A percentile compares a stretch with the other conserved stretches of the same genome.
These are phyloP conservation scores for Gastrolobium bilobum DNA, from an alignment of 306 rosid species.

Conservation along the genomic window DNA sequence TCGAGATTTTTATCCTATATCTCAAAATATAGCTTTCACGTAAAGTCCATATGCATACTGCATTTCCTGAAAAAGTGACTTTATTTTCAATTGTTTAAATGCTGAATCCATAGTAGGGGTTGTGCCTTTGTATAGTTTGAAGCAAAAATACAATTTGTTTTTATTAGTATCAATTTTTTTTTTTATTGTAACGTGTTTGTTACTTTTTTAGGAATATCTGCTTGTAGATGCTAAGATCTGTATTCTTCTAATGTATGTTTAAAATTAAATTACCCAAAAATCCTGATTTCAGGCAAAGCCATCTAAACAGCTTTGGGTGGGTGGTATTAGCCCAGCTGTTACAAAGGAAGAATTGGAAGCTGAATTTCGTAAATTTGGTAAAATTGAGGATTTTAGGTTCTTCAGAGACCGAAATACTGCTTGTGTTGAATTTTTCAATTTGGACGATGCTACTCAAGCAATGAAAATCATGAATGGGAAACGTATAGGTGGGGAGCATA, in stretches of 20 bases:
- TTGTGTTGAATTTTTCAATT: slow-evolving; percentile 79
- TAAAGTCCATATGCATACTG: background rate
- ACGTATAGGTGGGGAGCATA: slow-evolving; percentile 87
- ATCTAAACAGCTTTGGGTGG: slow-evolving; percentile 91
- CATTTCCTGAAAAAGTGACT: background rate
- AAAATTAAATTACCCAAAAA: slow-evolving; percentile 44
- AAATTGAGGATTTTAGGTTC: slow-evolving; percentile 87
- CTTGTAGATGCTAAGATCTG: background rate
- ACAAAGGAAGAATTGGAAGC: slow-evolving; percentile 86
- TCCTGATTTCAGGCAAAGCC: slow-evolving; percentile 83
- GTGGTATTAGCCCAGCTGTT: slow-evolving; percentile 88
- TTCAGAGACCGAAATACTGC: slow-evolving; percentile 90
- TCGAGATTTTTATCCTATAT: slow-evolving; percentile 2
- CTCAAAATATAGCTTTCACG: background rate
- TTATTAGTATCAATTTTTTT: slow-evolving; percentile 2
- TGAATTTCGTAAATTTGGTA: slow-evolving; percentile 86
- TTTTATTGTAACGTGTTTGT: slow-evolving; percentile 7
- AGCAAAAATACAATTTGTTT: background rate
- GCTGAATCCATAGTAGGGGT: background rate
- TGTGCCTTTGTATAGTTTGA: slow-evolving; percentile 13
- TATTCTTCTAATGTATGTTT: slow-evolving; percentile 35
- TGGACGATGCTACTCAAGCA: slow-evolving; percentile 93
- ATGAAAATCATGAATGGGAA: slow-evolving; percentile 91
- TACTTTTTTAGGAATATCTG: background rate
- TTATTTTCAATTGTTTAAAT: slow-evolving; percentile 29